These are phyloP conservation scores for Xylariaceae sp. DNA, from an alignment of 2,329 filamentous ascomycete genomes.

Conservation along the genomic window DNA sequence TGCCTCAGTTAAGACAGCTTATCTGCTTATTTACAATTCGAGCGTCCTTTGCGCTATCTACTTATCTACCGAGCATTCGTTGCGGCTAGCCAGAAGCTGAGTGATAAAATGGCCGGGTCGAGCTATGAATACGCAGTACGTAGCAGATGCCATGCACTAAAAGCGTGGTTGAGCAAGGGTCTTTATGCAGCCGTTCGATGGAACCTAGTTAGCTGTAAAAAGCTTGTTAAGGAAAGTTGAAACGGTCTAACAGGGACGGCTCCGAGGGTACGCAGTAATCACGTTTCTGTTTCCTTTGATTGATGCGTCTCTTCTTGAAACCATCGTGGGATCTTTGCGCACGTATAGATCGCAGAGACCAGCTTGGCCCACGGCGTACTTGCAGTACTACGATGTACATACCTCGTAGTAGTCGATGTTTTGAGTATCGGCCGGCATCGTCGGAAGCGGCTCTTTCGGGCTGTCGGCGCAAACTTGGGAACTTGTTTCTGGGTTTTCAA, in stretches of 20 bases:
- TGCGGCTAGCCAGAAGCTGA: neutral
- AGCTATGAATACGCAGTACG: neutral
- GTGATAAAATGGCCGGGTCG: neutral
- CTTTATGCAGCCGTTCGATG: slow-evolving; percentile 23
- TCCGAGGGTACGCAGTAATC: neutral
- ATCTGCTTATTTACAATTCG: neutral
- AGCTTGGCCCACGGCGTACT: no score
- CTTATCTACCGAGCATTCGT: neutral
- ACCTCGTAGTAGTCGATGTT: no score
- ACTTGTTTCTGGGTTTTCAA: neutral
- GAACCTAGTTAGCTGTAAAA: slow-evolving; percentile 28
- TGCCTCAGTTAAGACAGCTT: no score
- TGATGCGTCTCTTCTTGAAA: neutral
- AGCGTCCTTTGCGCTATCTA: neutral
- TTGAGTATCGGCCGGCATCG: no score
- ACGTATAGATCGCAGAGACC: no score
- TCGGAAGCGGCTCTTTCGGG: no score
- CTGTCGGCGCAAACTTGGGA: no score
- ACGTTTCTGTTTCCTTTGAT: neutral
- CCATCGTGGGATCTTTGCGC: no score
- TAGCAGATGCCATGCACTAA: slow-evolving; percentile 14
- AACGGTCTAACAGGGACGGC: slow-evolving; percentile 17
- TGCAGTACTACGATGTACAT: no score
- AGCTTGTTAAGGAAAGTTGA: slow-evolving; percentile 26
- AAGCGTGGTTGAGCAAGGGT: slow-evolving; percentile 21